These are phyloP conservation scores for Eimeria acervulina DNA, from an alignment of 169 alveolate species.

Conservation along the genomic window DNA sequence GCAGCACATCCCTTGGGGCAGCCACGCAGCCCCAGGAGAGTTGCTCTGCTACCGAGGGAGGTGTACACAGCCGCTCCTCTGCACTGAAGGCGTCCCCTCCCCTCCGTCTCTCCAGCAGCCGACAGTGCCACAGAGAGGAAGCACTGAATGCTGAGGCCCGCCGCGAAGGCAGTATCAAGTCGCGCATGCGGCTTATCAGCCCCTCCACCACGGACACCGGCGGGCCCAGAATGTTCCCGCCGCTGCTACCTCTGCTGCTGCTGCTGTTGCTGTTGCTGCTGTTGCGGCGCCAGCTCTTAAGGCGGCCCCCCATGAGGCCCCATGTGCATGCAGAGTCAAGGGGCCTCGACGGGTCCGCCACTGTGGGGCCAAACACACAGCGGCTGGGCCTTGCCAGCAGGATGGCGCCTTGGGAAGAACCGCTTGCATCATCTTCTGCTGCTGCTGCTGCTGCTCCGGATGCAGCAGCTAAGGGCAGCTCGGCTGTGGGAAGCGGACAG, in stretches of 20 bases:
- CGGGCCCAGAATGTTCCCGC: background rate
- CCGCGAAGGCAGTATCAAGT: conserved; percentile 3
- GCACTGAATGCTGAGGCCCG: conserved; percentile 33
- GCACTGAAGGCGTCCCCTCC: conserved; percentile 44
- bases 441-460: background rate
- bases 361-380: conserved; percentile 42
- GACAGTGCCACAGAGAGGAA: background rate
- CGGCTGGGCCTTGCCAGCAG: background rate
- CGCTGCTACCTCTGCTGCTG: background rate
- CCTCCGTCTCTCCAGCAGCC: conserved; percentile 20
- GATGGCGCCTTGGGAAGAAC: background rate
- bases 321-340: conserved; percentile 43
- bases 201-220: conserved; percentile 7
- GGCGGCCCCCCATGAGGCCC: conserved; percentile 3
- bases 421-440: background rate
- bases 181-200: background rate
- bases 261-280: background rate
- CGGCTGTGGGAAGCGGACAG: background rate
- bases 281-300: background rate
- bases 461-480: background rate
- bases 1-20: conserved; percentile 38
- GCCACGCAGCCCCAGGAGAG: conserved; percentile 13
- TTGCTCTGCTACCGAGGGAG: conserved; percentile 27
- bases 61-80: conserved; percentile 1
- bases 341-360: conserved; percentile 37